phyloP scores from a whole-genome alignment of 106 monocot genomes.

The Apostasia shenzhenica region DNA sequence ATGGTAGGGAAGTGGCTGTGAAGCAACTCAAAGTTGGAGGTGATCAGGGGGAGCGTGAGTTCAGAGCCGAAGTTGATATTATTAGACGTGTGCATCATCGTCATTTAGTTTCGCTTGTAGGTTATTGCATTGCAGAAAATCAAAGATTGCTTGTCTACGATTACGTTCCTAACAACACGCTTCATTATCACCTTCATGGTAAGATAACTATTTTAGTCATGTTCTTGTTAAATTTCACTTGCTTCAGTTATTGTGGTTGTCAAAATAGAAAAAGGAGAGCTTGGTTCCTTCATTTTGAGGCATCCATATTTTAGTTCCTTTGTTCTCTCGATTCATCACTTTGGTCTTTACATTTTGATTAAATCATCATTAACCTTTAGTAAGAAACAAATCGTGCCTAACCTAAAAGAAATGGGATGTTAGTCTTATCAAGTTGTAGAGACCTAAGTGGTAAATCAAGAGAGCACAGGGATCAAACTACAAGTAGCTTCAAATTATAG shows the following conservation, averaged over 20 bases:
- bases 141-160: conserved; percentile 90
- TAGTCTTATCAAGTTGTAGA: too few relatives aligned
- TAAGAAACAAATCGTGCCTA: too few relatives aligned
- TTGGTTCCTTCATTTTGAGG: too few relatives aligned
- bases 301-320: too few relatives aligned
- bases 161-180: conserved; percentile 78
- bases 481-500: too few relatives aligned
- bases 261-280: not conserved
- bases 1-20: conserved; percentile 88
- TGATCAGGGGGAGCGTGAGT: conserved; percentile 77
- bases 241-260: not conserved
- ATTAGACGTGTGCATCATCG: conserved; percentile 91
- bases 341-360: too few relatives aligned
- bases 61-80: conserved; percentile 82
- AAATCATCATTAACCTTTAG: too few relatives aligned
- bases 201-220: conserved; percentile 3
- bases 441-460: too few relatives aligned
- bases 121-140: conserved; percentile 66
- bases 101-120: conserved; percentile 85
- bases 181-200: conserved; percentile 88
- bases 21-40: conserved; percentile 80
- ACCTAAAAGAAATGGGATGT: too few relatives aligned
- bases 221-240: not conserved
- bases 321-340: too few relatives aligned
- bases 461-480: too few relatives aligned